phyloP scores from a whole-genome alignment of 2,329 filamentous ascomycete species.

The Claviceps purpurea region DNA sequence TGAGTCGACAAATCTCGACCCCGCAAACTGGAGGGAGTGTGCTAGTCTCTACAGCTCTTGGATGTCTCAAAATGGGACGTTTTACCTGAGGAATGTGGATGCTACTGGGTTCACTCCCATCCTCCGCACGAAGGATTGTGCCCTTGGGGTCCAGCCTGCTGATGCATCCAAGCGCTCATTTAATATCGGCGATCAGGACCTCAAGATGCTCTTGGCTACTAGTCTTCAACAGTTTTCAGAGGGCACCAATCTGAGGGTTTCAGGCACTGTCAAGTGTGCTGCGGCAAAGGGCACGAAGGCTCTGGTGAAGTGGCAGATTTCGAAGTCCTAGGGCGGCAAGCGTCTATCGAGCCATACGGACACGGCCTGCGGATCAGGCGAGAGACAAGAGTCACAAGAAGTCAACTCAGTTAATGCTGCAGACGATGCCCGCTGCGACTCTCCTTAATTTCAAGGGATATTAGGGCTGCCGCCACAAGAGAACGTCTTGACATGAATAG shows the following conservation, averaged over 20 bases:
- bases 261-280: slow-evolving; percentile 11
- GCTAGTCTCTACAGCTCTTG: slow-evolving; percentile 19
- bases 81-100: slow-evolving; percentile 11
- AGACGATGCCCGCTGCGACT: background rate
- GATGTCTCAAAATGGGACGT: slow-evolving; percentile 17
- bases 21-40: slow-evolving; percentile 19
- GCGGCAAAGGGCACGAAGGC: slow-evolving; percentile 7
- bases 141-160: slow-evolving; percentile 14
- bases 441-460: background rate
- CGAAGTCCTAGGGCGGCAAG: slow-evolving; percentile 7
- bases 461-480: background rate
- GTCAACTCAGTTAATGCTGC: too few species aligned
- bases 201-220: slow-evolving; percentile 10
- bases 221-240: slow-evolving; percentile 10
- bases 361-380: background rate
- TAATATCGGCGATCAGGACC: slow-evolving; percentile 13
- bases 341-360: slow-evolving; percentile 1
- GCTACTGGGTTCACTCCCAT: slow-evolving; percentile 11
- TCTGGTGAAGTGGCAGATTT: slow-evolving; percentile 13
- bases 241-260: slow-evolving; percentile 11
- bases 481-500: background rate
- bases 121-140: slow-evolving; percentile 14
- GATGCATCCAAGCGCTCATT: slow-evolving; percentile 8
- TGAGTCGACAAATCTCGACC: slow-evolving; percentile 8
- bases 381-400: background rate